Conservation (phyloP, 164 flowering plant genomes). For the Stephania japonica region DNA sequence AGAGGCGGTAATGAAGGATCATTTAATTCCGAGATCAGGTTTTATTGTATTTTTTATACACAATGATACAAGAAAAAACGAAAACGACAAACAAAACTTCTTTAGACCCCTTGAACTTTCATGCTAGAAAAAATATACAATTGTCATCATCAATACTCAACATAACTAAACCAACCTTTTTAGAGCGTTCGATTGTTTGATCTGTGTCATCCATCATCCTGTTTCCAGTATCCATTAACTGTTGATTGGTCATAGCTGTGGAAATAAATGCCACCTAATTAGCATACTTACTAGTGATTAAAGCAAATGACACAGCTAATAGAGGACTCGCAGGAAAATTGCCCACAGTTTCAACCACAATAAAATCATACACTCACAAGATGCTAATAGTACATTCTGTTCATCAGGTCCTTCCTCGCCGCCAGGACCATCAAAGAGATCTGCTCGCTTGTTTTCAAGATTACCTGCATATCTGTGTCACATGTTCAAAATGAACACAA, state of each 20-base stretch:
- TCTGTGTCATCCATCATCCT: slow-evolving; percentile 90
- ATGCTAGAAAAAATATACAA: background rate
- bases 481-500: background rate
- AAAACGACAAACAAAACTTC: background rate
- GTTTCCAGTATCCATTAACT: slow-evolving; percentile 69
- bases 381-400: slow-evolving; percentile 65
- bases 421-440: slow-evolving; percentile 67
- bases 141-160: background rate
- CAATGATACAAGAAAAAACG: background rate
- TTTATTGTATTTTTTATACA: background rate
- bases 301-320: background rate
- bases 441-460: slow-evolving; percentile 65
- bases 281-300: background rate
- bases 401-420: slow-evolving; percentile 40
- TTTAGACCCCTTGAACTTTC: background rate
- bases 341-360: background rate
- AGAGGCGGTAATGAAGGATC: background rate
- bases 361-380: slow-evolving; percentile 38
- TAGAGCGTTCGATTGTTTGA: slow-evolving; percentile 80
- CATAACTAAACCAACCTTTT: slow-evolving; percentile 40
- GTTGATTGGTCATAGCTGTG: slow-evolving; percentile 87
- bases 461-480: slow-evolving; percentile 44
- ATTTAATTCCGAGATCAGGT: background rate
- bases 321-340: background rate
- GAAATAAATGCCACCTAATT: background rate